Percentiles rank a stretch among this genome's conserved stretches.
phyloP scores from a whole-genome alignment of 1,139 yeast species.

The Candida labiduridarum region DNA sequence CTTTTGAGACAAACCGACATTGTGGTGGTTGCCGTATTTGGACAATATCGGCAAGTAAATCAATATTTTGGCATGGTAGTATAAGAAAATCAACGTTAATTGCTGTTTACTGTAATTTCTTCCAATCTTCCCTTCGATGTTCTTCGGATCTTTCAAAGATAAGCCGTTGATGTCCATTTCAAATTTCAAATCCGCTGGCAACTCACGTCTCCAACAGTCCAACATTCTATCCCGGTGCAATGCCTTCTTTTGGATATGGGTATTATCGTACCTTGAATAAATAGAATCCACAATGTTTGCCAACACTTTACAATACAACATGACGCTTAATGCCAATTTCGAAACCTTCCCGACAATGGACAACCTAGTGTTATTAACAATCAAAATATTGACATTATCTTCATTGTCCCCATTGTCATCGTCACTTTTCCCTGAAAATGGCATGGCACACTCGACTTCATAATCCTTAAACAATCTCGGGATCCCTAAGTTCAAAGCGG shows the following conservation, averaged over 20 bases:
- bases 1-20: slow-evolving; percentile 47
- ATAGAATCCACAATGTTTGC: slow-evolving; percentile 72
- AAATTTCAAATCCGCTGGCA: slow-evolving; percentile 64
- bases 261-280: slow-evolving; percentile 51
- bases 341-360: slow-evolving; percentile 72
- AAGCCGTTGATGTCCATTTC: slow-evolving; percentile 70
- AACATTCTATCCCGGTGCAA: slow-evolving; percentile 65
- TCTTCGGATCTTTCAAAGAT: slow-evolving; percentile 40
- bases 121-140: slow-evolving; percentile 26
- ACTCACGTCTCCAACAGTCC: slow-evolving; percentile 77
- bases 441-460: slow-evolving; percentile 85
- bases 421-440: slow-evolving; percentile 61
- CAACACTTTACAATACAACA: slow-evolving; percentile 72
- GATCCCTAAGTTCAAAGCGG: slow-evolving; percentile 77
- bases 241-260: slow-evolving; percentile 40
- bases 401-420: slow-evolving; percentile 41
- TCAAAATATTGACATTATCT: slow-evolving; percentile 55
- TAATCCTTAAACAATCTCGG: slow-evolving; percentile 78
- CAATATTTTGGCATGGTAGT: slow-evolving; percentile 78
- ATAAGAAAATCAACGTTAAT: slow-evolving; percentile 62
- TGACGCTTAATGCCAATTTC: slow-evolving; percentile 60
- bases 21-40: slow-evolving; percentile 46
- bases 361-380: slow-evolving; percentile 58
- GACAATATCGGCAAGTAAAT: slow-evolving; percentile 77
- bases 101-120: slow-evolving; percentile 49